These are phyloP conservation scores for Nepenthes alata DNA, from an alignment of 179 eudicot genomes.

Conservation along the genomic window DNA sequence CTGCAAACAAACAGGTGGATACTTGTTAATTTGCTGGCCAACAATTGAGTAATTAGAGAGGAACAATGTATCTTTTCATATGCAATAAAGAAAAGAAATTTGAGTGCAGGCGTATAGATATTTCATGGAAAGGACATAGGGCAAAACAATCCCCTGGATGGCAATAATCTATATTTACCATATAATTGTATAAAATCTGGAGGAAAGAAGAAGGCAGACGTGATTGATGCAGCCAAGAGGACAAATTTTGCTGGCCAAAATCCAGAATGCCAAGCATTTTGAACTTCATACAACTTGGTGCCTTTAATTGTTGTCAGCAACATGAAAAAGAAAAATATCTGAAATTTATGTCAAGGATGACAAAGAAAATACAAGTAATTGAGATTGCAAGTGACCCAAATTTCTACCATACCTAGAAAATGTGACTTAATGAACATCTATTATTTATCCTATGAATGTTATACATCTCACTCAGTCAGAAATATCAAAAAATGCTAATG, in stretches of 20 bases:
- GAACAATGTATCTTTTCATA: not conserved
- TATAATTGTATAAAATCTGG: slow-evolving; percentile 55
- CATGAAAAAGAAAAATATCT: slow-evolving; percentile 81
- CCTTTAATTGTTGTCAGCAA: slow-evolving; percentile 53
- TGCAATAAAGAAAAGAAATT: slow-evolving; percentile 1
- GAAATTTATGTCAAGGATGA: slow-evolving; percentile 41
- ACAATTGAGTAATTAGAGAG: slow-evolving; percentile 1
- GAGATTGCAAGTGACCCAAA: not conserved
- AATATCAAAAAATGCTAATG: too few species aligned
- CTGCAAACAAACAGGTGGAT: slow-evolving; percentile 24
- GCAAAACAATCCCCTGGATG: not conserved
- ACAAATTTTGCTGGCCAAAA: slow-evolving; percentile 58
- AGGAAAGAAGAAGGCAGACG: slow-evolving; percentile 64
- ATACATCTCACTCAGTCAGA: not conserved
- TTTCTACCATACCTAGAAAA: not conserved
- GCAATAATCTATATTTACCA: slow-evolving; percentile 32
- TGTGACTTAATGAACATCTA: not conserved
- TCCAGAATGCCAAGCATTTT: slow-evolving; percentile 72
- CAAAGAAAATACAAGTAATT: not conserved
- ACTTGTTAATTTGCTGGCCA: slow-evolving; percentile 1
- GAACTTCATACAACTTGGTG: slow-evolving; percentile 45
- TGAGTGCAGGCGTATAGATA: not conserved
- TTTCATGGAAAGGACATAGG: not conserved
- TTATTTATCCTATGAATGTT: not conserved
- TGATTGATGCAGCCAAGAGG: slow-evolving; percentile 42